Evolutionary conservation across 1,284 basidiomycete species (phyloP).

Genomic region (Irpex sp.): DNA sequence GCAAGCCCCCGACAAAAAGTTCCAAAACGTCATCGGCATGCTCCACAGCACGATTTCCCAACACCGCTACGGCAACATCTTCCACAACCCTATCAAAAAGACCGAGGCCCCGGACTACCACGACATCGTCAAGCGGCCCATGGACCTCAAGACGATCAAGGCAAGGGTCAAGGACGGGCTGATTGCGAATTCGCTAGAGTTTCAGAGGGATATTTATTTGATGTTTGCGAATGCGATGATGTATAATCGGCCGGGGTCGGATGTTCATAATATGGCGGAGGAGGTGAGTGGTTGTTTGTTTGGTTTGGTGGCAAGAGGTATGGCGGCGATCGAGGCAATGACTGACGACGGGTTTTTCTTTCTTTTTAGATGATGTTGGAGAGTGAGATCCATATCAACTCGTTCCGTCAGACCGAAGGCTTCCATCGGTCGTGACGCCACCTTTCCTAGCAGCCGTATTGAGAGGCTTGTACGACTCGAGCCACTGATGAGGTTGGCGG

Average conservation of each 20-base stretch:
- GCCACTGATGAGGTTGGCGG: no score
- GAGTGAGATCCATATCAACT: slow-evolving; percentile 73
- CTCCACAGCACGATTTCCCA: slow-evolving; percentile 80
- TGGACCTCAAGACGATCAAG: slow-evolving; percentile 91
- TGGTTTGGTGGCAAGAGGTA: not conserved
- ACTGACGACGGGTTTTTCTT: not conserved
- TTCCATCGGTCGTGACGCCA: slow-evolving; percentile 33
- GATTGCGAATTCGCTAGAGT: slow-evolving; percentile 79
- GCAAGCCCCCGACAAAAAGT: slow-evolving; percentile 55
- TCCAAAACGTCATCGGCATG: slow-evolving; percentile 77
- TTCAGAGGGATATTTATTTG: slow-evolving; percentile 84
- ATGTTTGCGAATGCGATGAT: slow-evolving; percentile 97
- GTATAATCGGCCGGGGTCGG: slow-evolving; percentile 85
- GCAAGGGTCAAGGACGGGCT: slow-evolving; percentile 77
- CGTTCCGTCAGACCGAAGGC: slow-evolving; percentile 76
- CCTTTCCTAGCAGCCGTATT: no score
- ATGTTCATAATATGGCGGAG: slow-evolving; percentile 86
- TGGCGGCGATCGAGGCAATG: not conserved
- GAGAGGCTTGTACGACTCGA: no score
- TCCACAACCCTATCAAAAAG: slow-evolving; percentile 86
- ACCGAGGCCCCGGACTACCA: slow-evolving; percentile 89
- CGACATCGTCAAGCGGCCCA: slow-evolving; percentile 87
- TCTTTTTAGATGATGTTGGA: slow-evolving; percentile 76
- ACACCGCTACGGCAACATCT: slow-evolving; percentile 85
- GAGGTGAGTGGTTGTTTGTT: slow-evolving; percentile 51